Base-by-base conservation (phyloP, 1,284 basidiomycete genomes). In the Boletus nobilissimus region DNA sequence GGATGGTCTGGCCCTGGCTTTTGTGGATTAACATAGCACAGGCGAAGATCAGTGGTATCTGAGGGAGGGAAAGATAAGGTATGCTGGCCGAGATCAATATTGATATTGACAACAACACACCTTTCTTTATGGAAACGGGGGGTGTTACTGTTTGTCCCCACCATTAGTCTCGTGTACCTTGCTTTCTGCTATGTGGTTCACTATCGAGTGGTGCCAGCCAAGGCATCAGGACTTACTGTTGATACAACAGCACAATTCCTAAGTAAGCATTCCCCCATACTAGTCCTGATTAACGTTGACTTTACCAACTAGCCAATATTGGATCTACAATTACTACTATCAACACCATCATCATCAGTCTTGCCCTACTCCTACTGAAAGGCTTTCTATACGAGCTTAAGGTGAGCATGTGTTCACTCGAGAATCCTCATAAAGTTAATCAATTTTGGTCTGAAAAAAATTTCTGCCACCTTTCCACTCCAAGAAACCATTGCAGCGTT, bases 1-100 rank as follows among this genome's bases (percentile, higher is more conserved):
- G 90, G 39, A 95, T 88, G 0, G 92, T 95, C 85, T 95, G 94
- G 1, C 94, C 94, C 80, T 95, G 95, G 75, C 91, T 92, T 86
- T 96, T 96, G 86, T 96, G 95, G 57, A 96, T 96, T 7, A 93
- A 94, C 90, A 94, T 93, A 1, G 94, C 93, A 94, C 93, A 94
- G 0, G 93, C 92, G 0, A 94, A 89, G 62, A 94, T 92, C 34
- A 95, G 86, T 0, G 93, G 94, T 13, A 94, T 81, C 91, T 87
- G 75, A 10, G 11, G 54, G 29, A 38, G 29, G n/a, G 34, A 51
- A 29, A 34, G 39, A n/a, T 77, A 34, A 75, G 38, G 14, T 26
- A 16, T 48, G 36, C 19, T 43, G 24, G 32, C n/a, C 11, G 57
- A n/a, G 5, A 18, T n/a, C n/a, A n/a, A 70, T 22, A 32, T 3